These are phyloP conservation scores for Coemansia sp. DNA, from an alignment of 192 early-diverging fungal genomes.

Conservation along the genomic window DNA sequence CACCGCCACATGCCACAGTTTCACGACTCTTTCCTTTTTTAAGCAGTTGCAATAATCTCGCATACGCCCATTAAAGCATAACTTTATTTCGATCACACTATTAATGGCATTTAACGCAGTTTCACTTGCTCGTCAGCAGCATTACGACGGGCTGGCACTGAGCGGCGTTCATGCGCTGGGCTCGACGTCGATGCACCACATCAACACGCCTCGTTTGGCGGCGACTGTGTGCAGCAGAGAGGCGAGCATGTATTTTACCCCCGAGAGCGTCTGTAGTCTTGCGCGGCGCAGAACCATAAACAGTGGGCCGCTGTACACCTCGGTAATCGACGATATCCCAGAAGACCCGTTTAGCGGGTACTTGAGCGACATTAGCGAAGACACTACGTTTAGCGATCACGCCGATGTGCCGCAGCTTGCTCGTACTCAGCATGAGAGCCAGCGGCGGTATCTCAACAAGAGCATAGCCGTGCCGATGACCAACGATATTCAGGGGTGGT, in stretches of 20 bases:
- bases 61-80: background rate
- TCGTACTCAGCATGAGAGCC: background rate
- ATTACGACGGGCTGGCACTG: conserved; percentile 4
- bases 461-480: conserved; percentile 12
- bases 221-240: background rate
- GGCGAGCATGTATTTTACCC: background rate
- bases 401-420: background rate
- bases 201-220: background rate
- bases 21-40: background rate
- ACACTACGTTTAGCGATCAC: background rate
- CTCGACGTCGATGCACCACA: background rate
- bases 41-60: background rate
- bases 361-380: conserved; percentile 42
- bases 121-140: background rate
- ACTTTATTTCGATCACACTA: background rate
- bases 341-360: conserved; percentile 13
- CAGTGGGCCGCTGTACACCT: background rate
- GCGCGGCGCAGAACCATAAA: conserved; percentile 5
- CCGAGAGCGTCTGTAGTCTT: background rate
- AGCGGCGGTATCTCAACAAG: conserved; percentile 30
- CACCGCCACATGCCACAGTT: background rate
- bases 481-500: background rate
- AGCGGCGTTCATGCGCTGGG: background rate
- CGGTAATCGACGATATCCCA: background rate
- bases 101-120: conserved; percentile 1